Base-by-base conservation (phyloP, 2,329 filamentous ascomycete species). In the Arthrobotrys conoides region DNA sequence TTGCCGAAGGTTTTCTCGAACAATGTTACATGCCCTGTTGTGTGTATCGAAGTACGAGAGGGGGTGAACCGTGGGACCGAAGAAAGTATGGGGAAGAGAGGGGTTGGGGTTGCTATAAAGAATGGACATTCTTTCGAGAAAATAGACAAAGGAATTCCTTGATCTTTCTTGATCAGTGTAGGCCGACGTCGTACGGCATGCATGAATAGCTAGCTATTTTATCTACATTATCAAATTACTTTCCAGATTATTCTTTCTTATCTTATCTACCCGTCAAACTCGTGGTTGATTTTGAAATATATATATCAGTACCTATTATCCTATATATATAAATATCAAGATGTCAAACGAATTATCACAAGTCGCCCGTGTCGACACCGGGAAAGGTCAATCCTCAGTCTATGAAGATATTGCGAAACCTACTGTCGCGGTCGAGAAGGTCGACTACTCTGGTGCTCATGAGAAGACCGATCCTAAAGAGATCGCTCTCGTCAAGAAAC, bases 381-480 rank as follows among this genome's bases (percentile, higher is more conserved):
- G 57, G 22, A 73, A 61, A 51, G 61, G 41, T n/a, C 61, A 24
- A 0, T 36, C 44, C 12, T 67, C 63, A 5, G 5, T 63, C 30
- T 30, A 33, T 48, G 63, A 75, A 33, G 64, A 68, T 33, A 30
- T 75, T 20, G 8, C 16, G 1, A 63, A 53, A 24, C 46, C 55
- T 22, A 24, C 48, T 18, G 24, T 63, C 20, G 49, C 1, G 22
- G 44, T 41, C 18, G 65, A 72, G n/a, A 72, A 81, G 44, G 75
- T 80, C 18, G 84, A 85, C 72, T 85, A 85, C 80, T 85, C 84
- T 3, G 85, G 84, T 18, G 84, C 85, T 3, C 81, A 83, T 36
- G 83, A 83, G 70, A 86, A 85, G 81, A 85, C 84, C 0, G 84
- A 85, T 44, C 82, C 82, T 18, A 82, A 80, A 24, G 84, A 85